Evolutionary conservation across 208 protist species (phyloP), one percentile per base, ranked within the genome.

Genomic region (Trypanosoma theileri): DNA sequence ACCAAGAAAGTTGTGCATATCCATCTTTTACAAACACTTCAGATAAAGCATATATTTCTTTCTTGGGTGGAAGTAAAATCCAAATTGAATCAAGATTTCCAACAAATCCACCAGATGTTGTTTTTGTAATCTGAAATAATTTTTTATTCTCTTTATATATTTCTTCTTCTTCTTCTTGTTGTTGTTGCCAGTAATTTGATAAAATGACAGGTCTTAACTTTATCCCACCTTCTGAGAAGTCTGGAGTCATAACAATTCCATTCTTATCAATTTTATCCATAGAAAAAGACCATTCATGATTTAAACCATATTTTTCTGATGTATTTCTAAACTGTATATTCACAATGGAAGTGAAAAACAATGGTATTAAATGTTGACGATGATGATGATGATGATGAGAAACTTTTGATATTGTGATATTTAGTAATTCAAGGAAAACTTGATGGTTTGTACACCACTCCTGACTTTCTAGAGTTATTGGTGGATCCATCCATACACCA

Each of bases 21-120:
- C 51, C 66, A 28, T 50, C 56, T 19, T 51, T 55, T 35, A 46
- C 28, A 51, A 72, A 46, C 0, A 63, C 45, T 0, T 45, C 51
- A 72, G 48, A 17, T 0, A 72, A 14, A 11, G 61, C 24, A 28
- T 57, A 54, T 1, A 83, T 59, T 19, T 86, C 74, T 41, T 59
- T 17, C 7, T 66, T 59, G 14, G 54, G 66, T 0, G 81, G 81
- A 17, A 79, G 60, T n/a, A 83, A 40, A 44, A 86, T 44, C 74
- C 77, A 83, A 31, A 73, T 44, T 11, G 64, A 64, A 19, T 48
- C 41, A 9, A 69, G n/a, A 16, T 14, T 35, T 4, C 67, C 59
- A 17, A 7, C 58, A 24, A 65, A 19, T 50, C 42, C 35, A 58
- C 41, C 24, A 13, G 16, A 16, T 45, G 13, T 22, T 16, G 13